Percentiles rank a stretch among this genome's conserved stretches.
phyloP scores from a whole-genome alignment of 2,329 filamentous ascomycete genomes.

The Xylaria sp. region DNA sequence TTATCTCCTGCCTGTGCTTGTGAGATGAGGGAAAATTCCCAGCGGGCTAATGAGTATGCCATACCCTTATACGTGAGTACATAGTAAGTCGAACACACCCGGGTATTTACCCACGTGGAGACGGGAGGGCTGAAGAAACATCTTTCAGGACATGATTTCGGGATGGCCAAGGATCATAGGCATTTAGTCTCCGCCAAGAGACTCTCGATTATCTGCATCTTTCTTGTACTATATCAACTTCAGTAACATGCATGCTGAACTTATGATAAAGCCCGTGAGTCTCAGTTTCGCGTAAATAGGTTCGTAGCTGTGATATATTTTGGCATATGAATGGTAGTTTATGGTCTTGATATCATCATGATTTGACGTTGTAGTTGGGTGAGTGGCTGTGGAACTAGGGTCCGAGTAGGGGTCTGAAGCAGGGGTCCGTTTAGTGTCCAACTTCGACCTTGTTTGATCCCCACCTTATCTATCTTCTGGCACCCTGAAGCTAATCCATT shows the following conservation, averaged over 20 bases:
- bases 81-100: not conserved
- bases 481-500: conserved; percentile 41
- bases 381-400: not conserved
- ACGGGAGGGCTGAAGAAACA: conserved; percentile 16
- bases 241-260: not conserved
- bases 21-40: not conserved
- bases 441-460: conserved; percentile 41
- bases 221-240: not conserved
- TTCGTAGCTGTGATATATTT: not conserved
- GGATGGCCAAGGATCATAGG: too few species aligned
- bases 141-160: not conserved
- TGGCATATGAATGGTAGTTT: not conserved
- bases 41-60: not conserved
- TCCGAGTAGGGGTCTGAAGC: not conserved
- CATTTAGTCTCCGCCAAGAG: too few species aligned
- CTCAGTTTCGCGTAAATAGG: not conserved
- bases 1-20: not conserved
- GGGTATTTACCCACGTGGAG: conserved; percentile 20
- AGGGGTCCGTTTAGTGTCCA: conserved; percentile 32
- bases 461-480: conserved; percentile 27
- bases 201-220: not conserved
- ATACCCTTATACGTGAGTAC: not conserved
- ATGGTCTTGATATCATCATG: not conserved
- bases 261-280: not conserved
- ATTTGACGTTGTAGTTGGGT: not conserved